Evolutionary conservation across 345 rosid species (phyloP), one percentile per base, ranked within the genome.

Genomic region (Firmiana major): DNA sequence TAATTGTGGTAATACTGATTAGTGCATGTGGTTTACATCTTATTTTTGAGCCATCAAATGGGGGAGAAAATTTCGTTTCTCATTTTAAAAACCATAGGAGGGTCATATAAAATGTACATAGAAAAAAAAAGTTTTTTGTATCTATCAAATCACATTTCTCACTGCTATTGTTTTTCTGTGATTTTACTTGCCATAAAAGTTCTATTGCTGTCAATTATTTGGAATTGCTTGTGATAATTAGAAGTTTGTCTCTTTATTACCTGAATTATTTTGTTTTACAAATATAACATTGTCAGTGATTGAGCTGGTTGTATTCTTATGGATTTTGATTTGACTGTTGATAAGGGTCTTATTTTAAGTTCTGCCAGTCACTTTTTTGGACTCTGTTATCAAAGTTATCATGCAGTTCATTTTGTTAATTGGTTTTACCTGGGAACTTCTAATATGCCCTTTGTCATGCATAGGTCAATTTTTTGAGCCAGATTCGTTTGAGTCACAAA

Each of bases 401-500:
- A 51, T 49, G 17, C 17, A 10, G 51, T 59, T 28, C 31, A 28
- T 42, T 53, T 74, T 66, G 45, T 10, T 70, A 7, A 42, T 68
- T 55, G 2, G 38, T 46, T 76, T 64, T 45, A 36, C 43, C 46
- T 73, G 16, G 40, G 59, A 67, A 40, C 54, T 78, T 26, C 71
- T 57, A 17, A 65, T 76, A 21, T 11, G 42, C 64, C 59, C 55
- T 79, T 84, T 11, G 48, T 10, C 13, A 5, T 77, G n/a, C 83
- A 77, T 90, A 96, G 95, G 92, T 96, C 65, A 96, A 96, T 82
- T 96, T 93, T 85, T 86, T 96, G 81, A 91, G 97, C 82, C 98
- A 93, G 80, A 86, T 90, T 81, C 90, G 90, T 65, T 83, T 93
- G 51, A 81, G 88, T 83, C 89, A 89, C 70, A 92, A 85, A 87